Percentiles rank a stretch among this genome's conserved stretches.
These are phyloP conservation scores for Ascochyta pisi DNA, from an alignment of 2,329 filamentous ascomycete genomes.

Conservation along the genomic window DNA sequence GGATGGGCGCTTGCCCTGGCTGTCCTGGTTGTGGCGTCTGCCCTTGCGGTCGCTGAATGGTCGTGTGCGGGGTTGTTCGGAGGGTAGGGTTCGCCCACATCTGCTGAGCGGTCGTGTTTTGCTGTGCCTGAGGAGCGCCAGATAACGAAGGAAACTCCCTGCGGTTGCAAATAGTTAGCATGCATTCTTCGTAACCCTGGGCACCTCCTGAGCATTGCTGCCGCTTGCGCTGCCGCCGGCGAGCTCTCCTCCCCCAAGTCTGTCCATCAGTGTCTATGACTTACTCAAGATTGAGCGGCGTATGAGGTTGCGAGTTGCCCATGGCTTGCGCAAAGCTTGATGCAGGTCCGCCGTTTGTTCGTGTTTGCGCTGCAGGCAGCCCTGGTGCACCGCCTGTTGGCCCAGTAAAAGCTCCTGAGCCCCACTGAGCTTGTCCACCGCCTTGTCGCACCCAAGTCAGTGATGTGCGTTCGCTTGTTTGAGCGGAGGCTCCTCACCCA, in stretches of 20 bases:
- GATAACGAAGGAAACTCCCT: conserved; percentile 70
- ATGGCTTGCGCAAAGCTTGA: conserved; percentile 65
- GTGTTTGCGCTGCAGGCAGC: conserved; percentile 58
- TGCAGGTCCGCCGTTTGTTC: conserved; percentile 57
- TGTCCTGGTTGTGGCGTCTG: conserved; percentile 43
- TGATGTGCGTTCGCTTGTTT: conserved; percentile 3
- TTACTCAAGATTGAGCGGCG: conserved; percentile 64
- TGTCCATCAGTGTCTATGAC: conserved; percentile 36
- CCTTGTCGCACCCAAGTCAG: conserved; percentile 48
- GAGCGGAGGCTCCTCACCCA: conserved; percentile 50
- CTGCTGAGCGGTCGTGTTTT: conserved; percentile 59
- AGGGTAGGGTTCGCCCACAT: conserved; percentile 66
- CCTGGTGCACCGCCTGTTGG: conserved; percentile 61
- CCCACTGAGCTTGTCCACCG: conserved; percentile 62
- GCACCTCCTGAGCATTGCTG: not conserved
- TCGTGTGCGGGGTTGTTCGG: conserved; percentile 60
- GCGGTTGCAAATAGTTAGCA: conserved; percentile 33
- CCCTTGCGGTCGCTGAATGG: conserved; percentile 60
- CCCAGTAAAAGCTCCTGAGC: conserved; percentile 55
- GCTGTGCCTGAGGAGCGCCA: conserved; percentile 62
- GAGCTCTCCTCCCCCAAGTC: not conserved
- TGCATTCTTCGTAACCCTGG: conserved; percentile 7
- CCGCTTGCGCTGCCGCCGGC: not conserved
- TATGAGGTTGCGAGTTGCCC: conserved; percentile 60
- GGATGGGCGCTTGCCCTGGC: conserved; percentile 48